These are phyloP conservation scores for Suhomyces anneliseae DNA, from an alignment of 1,139 yeast species.

Conservation along the genomic window DNA sequence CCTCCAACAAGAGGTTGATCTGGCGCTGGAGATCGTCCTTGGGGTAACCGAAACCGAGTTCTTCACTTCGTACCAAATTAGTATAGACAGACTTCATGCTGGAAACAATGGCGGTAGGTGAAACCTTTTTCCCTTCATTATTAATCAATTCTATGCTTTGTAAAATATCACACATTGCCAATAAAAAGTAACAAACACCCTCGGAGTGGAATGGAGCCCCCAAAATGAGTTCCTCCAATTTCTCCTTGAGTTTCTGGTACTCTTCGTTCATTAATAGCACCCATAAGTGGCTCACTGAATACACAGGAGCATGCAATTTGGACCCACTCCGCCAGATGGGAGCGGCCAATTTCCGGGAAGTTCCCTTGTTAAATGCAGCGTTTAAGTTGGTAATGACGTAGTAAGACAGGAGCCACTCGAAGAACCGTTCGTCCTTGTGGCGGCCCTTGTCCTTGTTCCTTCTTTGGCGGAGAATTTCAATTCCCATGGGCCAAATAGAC, in stretches of 20 bases:
- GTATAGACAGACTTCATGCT: background rate
- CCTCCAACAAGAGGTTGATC: constrained; percentile 4
- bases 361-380: constrained; percentile 8
- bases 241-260: constrained; percentile 26
- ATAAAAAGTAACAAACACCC: constrained; percentile 40
- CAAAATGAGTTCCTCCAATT: constrained; percentile 40
- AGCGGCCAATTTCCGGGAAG: constrained; percentile 23
- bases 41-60: constrained; percentile 32
- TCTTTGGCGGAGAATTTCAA: constrained; percentile 33
- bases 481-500: constrained; percentile 60
- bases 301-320: constrained; percentile 36
- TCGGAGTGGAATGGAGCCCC: constrained; percentile 48
- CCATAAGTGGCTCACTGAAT: constrained; percentile 41
- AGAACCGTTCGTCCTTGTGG: constrained; percentile 31
- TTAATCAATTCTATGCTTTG: constrained; percentile 14
- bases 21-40: constrained; percentile 19
- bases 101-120: background rate
- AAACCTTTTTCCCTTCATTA: background rate
- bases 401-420: constrained; percentile 36
- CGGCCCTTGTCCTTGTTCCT: background rate
- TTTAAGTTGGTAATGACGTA: constrained; percentile 15
- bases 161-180: constrained; percentile 29
- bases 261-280: constrained; percentile 29
- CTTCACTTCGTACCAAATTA: constrained; percentile 24
- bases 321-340: constrained; percentile 45